Conservation (phyloP, 352 stramenopile genomes). For the Phytopythium sindhum region DNA sequence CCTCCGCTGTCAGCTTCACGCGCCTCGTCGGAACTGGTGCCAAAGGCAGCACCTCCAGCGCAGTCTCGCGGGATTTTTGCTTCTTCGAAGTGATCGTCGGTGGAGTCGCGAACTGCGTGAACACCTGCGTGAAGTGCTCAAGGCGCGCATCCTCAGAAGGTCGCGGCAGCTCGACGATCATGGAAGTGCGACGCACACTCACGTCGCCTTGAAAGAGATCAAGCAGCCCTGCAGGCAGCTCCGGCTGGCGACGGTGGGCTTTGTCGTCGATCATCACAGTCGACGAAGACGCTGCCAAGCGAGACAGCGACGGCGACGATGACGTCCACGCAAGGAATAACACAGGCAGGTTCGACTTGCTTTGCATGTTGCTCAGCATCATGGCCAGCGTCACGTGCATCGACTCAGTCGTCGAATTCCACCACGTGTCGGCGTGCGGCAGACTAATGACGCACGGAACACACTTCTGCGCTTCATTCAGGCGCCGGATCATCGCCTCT, state of each 20-base stretch:
- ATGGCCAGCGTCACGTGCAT: conserved; percentile 79
- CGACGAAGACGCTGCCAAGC: not conserved
- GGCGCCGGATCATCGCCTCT: conserved; percentile 71
- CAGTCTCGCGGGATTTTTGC: conserved; percentile 22
- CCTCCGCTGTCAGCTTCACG: conserved; percentile 28
- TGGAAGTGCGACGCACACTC: conserved; percentile 35
- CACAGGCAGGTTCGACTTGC: conserved; percentile 60
- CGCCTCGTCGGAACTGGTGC: conserved; percentile 42
- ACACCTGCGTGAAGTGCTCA: conserved; percentile 63
- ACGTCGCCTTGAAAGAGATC: conserved; percentile 54
- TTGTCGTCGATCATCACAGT: conserved; percentile 9
- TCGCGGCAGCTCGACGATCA: conserved; percentile 39
- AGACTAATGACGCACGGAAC: conserved; percentile 79
- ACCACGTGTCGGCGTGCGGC: conserved; percentile 75
- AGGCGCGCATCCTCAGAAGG: conserved; percentile 26
- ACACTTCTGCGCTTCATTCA: conserved; percentile 74
- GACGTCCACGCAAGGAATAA: conserved; percentile 77
- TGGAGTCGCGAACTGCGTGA: conserved; percentile 48
- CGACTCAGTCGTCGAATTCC: conserved; percentile 62
- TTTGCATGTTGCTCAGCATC: conserved; percentile 76
- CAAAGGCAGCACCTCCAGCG: conserved; percentile 53
- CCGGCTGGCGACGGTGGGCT: not conserved
- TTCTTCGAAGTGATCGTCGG: conserved; percentile 18
- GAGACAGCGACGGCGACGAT: conserved; percentile 20
- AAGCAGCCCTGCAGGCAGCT: conserved; percentile 45